Evolutionary conservation across 768 basidiomycete species (phyloP), one percentile per base, ranked within the genome.

Genomic region (Russula vinacea): DNA sequence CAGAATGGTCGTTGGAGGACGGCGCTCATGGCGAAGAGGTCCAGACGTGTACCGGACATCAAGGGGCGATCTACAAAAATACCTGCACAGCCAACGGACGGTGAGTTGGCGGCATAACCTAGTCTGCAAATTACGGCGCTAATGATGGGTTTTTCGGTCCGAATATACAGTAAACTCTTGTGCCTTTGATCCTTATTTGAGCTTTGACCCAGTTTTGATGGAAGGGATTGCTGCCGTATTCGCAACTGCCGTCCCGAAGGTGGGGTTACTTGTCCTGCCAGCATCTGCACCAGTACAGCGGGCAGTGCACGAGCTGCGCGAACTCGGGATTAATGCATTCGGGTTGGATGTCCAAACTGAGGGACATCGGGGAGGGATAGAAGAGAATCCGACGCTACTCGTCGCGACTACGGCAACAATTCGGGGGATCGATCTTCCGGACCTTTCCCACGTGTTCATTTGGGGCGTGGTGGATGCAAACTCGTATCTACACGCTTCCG

Each of bases 401-500:
- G 86, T 92, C 45, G 80, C 82, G 16, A 90, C 89, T 0, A 75
- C 83, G 26, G 87, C 88, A 19, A 85, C 85, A 22, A 84, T 83
- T 40, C 84, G 90, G 54, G 90, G 90, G 32, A 74, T 92, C 55
- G 89, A 92, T 75, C 73, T 92, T 57, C 86, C 85, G 11, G 80
- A 79, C 65, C 76, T 92, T 69, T 82, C 83, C 53, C 90, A 91
- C 71, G 89, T 92, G 22, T 90, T 92, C 72, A 76, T 90, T 56
- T 74, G 88, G 51, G 89, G 89, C 5, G 75, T 87, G 3, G 81
- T 83, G 7, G 80, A 82, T 63, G 80, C 83, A 44, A 86, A 88
- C 67, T 78, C 78, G 45, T 92, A 92, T 71, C 64, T 85, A 67
- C 90, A 92, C 69, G 75, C 86, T 47, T 84, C 87, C 6, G 90